phyloP scores from a whole-genome alignment of 75 land plant genomes.

The Cryptomeria japonica region DNA sequence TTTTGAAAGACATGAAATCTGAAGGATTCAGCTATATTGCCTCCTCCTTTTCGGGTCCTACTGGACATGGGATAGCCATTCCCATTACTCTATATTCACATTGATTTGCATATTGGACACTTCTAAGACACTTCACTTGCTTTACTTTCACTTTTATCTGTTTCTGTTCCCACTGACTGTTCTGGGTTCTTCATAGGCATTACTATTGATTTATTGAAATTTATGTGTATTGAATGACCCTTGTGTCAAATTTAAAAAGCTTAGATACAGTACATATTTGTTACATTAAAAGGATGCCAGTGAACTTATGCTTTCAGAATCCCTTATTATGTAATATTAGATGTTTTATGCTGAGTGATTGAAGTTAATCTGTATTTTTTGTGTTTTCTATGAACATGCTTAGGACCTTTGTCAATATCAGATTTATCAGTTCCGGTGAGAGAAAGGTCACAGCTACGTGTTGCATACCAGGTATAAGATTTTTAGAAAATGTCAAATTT shows the following conservation, averaged over 20 bases:
- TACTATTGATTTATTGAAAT: not conserved
- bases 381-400: not conserved
- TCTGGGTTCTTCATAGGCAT: not conserved
- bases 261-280: not conserved
- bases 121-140: not conserved
- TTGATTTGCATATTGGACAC: not conserved
- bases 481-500: not conserved
- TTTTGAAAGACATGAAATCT: not conserved
- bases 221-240: not conserved
- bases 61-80: not conserved
- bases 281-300: not conserved
- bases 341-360: not conserved
- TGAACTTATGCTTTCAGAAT: not conserved
- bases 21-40: not conserved
- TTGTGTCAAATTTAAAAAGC: not conserved
- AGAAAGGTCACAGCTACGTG: constrained; percentile 59
- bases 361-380: not conserved
- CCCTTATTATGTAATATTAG: not conserved
- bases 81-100: not conserved
- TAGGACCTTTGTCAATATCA: constrained; percentile 65
- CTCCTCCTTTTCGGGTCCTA: not conserved
- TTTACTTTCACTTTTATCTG: not conserved
- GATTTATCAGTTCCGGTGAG: constrained; percentile 33
- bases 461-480: constrained; percentile 76
- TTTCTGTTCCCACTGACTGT: not conserved